Evolutionary conservation across 2,329 filamentous ascomycete species (phyloP), one percentile per base, ranked within the genome.

Genomic region (Fusarium camptoceras): DNA sequence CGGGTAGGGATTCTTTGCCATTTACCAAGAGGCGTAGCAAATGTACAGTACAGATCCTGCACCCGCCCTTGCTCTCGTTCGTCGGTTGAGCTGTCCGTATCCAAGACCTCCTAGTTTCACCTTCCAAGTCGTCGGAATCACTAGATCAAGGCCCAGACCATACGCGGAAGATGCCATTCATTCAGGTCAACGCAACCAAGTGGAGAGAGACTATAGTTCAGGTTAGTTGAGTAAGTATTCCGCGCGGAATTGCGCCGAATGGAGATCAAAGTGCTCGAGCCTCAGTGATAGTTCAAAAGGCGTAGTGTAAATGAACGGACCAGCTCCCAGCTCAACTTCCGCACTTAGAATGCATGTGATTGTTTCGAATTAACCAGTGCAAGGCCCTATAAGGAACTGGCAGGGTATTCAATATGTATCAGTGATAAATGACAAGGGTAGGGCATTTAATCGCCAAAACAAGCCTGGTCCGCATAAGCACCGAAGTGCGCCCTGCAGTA

Each of bases 381-480:
- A 31, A 37, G 31, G 42, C 47, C 31, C 18, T 51, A 46, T n/a
- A 24, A 37, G 22, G 48, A 25, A 25, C 16, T 20, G 27, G n/a
- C 24, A 51, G 18, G 9, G 24, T 46, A 18, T 20, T 37, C 28
- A 49, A 55, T 44, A 55, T 57, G 59, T 68, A 61, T 63, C 59
- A 51, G 64, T 49, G 41, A 39, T 57, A 43, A 64, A 59, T 59
- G 58, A 66, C 72, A 70, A 64, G 62, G 67, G 42, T 55, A 24
- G 10, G 18, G 30, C 20, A 28, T 63, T 42, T 48, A 24, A n/a
- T 30, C 51, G 43, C 53, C 55, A 55, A 55, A 65, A 61, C 37
- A 57, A 54, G 28, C 22, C 14, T 54, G 62, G 63, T 60, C 72
- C 72, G 72, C 70, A 74, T 74, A 73, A 74, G 72, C 72, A 73